Evolutionary conservation across 495 filamentous ascomycete genomes (phyloP).

Genomic region (Chaetomium fimeti): DNA sequence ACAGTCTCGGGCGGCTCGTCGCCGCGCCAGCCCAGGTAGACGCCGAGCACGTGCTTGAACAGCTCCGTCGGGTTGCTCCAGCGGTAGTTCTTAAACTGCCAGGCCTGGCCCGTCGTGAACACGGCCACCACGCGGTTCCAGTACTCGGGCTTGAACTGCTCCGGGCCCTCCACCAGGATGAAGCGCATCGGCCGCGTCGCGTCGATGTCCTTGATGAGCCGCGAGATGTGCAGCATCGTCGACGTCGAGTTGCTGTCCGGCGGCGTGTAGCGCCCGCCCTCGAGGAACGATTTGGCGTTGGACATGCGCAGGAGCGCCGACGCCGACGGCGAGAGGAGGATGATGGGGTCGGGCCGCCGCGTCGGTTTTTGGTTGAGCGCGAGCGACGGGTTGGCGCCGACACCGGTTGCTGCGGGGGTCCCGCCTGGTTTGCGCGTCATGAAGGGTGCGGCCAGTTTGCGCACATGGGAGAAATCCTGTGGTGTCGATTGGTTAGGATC

Average conservation of each 20-base stretch:
- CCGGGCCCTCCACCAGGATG: conserved; percentile 86
- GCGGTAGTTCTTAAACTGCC: conserved; percentile 98
- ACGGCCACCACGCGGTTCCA: conserved; percentile 95
- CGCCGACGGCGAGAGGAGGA: conserved; percentile 96
- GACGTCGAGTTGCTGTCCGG: conserved; percentile 65
- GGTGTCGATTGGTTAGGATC: background rate
- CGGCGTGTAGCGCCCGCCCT: conserved; percentile 76
- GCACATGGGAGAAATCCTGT: conserved; percentile 93
- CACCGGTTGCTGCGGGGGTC: conserved; percentile 12
- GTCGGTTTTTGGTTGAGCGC: conserved; percentile 51
- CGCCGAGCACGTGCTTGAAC: conserved; percentile 79
- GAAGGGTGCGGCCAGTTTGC: conserved; percentile 80
- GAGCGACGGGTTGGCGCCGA: conserved; percentile 40
- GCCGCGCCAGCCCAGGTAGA: conserved; percentile 89
- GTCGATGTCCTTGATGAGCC: conserved; percentile 73
- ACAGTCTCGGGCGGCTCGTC: conserved; percentile 76
- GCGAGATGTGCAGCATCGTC: conserved; percentile 80
- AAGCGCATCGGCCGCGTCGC: conserved; percentile 76
- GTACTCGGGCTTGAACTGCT: conserved; percentile 97
- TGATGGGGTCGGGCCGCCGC: conserved; percentile 84
- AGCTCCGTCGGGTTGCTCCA: conserved; percentile 87
- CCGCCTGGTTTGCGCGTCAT: conserved; percentile 58
- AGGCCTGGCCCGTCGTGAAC: conserved; percentile 96
- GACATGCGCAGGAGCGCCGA: conserved; percentile 95
- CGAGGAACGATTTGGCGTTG: conserved; percentile 95